phyloP scores from a whole-genome alignment of 2,329 filamentous ascomycete species.

The Ophiostoma populinum region DNA sequence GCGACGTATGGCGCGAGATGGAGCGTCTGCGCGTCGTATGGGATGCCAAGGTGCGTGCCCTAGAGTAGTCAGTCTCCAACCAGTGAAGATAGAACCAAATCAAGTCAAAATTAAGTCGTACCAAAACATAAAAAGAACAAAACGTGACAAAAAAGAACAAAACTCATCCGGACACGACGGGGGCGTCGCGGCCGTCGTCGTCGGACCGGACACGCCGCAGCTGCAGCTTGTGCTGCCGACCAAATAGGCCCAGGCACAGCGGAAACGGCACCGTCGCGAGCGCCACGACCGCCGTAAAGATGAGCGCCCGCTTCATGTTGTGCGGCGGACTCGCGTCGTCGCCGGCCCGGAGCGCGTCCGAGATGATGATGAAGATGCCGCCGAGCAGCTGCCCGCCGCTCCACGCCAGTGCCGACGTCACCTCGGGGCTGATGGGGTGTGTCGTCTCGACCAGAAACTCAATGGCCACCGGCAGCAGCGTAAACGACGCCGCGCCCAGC shows the following conservation, averaged over 20 bases:
- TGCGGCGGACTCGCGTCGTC: slow-evolving; percentile 36
- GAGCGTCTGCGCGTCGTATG: slow-evolving; percentile 51
- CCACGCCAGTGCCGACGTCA: slow-evolving; percentile 75
- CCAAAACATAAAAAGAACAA: background rate
- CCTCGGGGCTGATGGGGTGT: slow-evolving; percentile 71
- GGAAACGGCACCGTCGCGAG: slow-evolving; percentile 48
- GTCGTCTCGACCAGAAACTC: slow-evolving; percentile 80
- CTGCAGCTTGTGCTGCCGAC: slow-evolving; percentile 32
- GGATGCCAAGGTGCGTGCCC: slow-evolving; percentile 29
- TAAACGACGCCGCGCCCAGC: slow-evolving; percentile 66
- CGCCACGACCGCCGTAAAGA: slow-evolving; percentile 63
- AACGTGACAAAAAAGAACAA: background rate
- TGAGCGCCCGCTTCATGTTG: slow-evolving; percentile 58
- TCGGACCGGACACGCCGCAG: slow-evolving; percentile 34
- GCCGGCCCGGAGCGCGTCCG: slow-evolving; percentile 52
- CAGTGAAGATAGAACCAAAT: background rate
- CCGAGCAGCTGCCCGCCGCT: slow-evolving; percentile 71
- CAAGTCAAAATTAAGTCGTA: background rate
- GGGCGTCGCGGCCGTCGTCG: background rate
- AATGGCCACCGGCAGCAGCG: slow-evolving; percentile 64
- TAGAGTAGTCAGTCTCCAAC: too few species aligned
- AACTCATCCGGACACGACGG: background rate
- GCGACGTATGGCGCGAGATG: slow-evolving; percentile 49
- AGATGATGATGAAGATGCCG: slow-evolving; percentile 67
- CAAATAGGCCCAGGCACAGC: slow-evolving; percentile 53